These are phyloP conservation scores for Stemphylium beticola DNA, from an alignment of 2,329 filamentous ascomycete species.

Conservation along the genomic window DNA sequence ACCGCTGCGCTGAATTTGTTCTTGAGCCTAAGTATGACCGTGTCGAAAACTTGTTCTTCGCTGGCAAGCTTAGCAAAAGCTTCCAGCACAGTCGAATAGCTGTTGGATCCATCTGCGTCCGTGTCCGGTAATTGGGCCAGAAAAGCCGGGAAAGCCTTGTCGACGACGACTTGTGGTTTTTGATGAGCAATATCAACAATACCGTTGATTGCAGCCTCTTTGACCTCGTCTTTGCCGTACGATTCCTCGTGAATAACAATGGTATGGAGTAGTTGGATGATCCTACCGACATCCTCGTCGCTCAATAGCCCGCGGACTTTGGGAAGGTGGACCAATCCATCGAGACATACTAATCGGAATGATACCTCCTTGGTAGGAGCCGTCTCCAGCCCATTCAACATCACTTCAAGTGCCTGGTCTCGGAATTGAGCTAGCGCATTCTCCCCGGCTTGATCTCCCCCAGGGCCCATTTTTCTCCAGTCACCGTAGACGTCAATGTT, in stretches of 20 bases:
- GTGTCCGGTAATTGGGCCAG: conserved; percentile 68
- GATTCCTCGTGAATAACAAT: conserved; percentile 66
- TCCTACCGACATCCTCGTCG: conserved; percentile 53
- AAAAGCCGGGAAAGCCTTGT: conserved; percentile 70
- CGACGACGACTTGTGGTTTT: conserved; percentile 67
- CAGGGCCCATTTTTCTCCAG: conserved; percentile 56
- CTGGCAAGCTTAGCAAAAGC: conserved; percentile 68
- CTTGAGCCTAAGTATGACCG: conserved; percentile 66
- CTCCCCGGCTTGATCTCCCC: conserved; percentile 33
- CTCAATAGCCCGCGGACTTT: conserved; percentile 50
- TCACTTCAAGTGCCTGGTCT: conserved; percentile 50
- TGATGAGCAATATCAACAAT: conserved; percentile 67
- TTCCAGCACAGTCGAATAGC: conserved; percentile 65
- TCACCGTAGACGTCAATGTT: conserved; percentile 63
- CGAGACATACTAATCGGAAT: conserved; percentile 54
- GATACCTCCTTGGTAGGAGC: conserved; percentile 58
- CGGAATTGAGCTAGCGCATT: conserved; percentile 51
- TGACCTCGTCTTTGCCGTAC: conserved; percentile 62
- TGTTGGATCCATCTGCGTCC: conserved; percentile 53
- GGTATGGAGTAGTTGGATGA: conserved; percentile 66
- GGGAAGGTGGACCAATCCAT: conserved; percentile 53
- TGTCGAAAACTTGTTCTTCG: conserved; percentile 68
- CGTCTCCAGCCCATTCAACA: conserved; percentile 52
- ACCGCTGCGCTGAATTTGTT: conserved; percentile 67
- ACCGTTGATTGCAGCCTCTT: conserved; percentile 63